phyloP scores from a whole-genome alignment of 768 basidiomycete genomes.

The Panaeolus cyanescens region DNA sequence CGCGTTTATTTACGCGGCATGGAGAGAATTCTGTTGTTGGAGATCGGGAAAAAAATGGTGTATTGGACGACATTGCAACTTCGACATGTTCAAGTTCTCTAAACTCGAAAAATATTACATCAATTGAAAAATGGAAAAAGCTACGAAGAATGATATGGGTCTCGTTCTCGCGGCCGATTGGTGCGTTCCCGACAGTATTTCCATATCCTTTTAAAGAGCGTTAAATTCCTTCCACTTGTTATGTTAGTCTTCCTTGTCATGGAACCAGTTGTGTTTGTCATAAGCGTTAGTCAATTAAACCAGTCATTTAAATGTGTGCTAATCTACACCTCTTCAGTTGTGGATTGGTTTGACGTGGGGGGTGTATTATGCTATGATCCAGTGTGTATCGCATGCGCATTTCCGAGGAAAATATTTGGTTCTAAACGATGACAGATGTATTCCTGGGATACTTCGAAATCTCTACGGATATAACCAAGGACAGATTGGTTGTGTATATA shows the following conservation, averaged over 20 bases:
- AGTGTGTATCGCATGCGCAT: constrained; percentile 44
- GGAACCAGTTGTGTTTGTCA: constrained; percentile 71
- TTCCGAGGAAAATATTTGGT: neutral
- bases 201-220: neutral
- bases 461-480: constrained; percentile 62
- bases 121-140: constrained; percentile 53
- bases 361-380: constrained; percentile 56
- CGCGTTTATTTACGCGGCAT: neutral
- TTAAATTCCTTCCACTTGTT: neutral
- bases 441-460: constrained; percentile 54
- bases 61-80: neutral
- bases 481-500: constrained; percentile 57
- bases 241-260: constrained; percentile 33
- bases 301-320: constrained; percentile 9
- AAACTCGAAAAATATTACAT: neutral
- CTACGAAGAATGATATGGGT: constrained; percentile 58
- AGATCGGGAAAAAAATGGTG: neutral
- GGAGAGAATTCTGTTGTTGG: neutral
- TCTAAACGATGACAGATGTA: constrained; percentile 37
- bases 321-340: constrained; percentile 33
- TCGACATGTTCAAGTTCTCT: neutral
- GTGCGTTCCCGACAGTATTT: neutral
- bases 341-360: constrained; percentile 77
- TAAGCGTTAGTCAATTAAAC: constrained; percentile 56
- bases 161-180: constrained; percentile 65